Evolutionary conservation across 768 basidiomycete species (phyloP).

Genomic region (Amanita brunnescens): DNA sequence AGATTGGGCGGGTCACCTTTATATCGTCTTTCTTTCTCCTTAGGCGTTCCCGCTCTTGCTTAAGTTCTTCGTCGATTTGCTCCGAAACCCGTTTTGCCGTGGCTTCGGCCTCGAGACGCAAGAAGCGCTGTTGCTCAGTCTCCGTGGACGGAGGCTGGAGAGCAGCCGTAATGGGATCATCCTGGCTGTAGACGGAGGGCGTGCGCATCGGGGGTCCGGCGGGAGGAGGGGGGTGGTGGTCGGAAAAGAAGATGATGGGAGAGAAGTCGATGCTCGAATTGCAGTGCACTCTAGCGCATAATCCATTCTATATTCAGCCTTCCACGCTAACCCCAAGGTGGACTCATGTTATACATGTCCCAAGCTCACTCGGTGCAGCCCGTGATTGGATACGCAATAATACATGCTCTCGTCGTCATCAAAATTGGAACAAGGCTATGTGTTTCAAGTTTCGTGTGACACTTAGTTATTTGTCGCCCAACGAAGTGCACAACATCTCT

Average conservation of each 20-base stretch:
- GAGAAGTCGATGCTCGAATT: too few relatives aligned
- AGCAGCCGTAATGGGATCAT: constrained; percentile 66
- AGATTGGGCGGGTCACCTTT: constrained; percentile 36
- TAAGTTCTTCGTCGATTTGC: constrained; percentile 74
- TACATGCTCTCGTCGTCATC: too few relatives aligned
- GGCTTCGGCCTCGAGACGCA: constrained; percentile 47
- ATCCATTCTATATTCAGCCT: too few relatives aligned
- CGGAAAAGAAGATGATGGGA: constrained; percentile 18
- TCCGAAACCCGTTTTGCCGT: constrained; percentile 74
- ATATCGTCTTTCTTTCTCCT: constrained; percentile 67
- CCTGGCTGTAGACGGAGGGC: constrained; percentile 64
- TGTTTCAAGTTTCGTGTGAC: too few relatives aligned
- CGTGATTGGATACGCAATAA: too few relatives aligned
- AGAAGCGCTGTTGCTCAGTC: constrained; percentile 52
- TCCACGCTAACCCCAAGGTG: too few relatives aligned
- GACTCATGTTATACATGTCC: too few relatives aligned
- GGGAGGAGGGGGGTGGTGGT: constrained; percentile 23
- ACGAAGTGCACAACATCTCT: too few relatives aligned
- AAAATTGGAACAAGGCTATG: too few relatives aligned
- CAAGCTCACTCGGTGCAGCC: too few relatives aligned
- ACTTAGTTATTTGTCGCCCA: too few relatives aligned
- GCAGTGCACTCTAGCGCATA: constrained; percentile 10
- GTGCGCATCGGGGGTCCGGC: constrained; percentile 42
- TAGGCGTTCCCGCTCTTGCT: constrained; percentile 55
- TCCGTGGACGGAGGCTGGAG: constrained; percentile 59